A percentile compares a stretch with the other conserved stretches of the same genome.
phyloP scores from a whole-genome alignment of 805 yeast genomes.

The Phaffomyces thermotolerans region DNA sequence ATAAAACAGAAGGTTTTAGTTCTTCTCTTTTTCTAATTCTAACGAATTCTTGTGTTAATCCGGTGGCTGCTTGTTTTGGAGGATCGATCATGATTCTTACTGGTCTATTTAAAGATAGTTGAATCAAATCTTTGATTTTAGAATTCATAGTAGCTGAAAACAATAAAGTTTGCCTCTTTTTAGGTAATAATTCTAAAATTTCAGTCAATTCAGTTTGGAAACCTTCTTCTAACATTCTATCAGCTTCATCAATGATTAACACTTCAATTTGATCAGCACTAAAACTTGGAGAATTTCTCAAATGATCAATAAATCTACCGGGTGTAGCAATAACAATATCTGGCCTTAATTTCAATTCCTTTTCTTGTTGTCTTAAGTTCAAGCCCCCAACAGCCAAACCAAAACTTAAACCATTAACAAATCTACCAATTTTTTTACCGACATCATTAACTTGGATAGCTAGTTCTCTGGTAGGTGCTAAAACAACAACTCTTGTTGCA shows the following conservation, averaged over 20 bases:
- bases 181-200: constrained; percentile 78
- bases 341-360: constrained; percentile 84
- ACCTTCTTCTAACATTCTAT: constrained; percentile 98
- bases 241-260: constrained; percentile 94
- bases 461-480: constrained; percentile 96
- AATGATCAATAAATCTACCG: constrained; percentile 96
- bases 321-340: constrained; percentile 98
- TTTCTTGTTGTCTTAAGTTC: constrained; percentile 92
- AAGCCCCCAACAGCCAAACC: constrained; percentile 98
- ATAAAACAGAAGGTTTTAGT: constrained; percentile 76
- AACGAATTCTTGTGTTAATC: constrained; percentile 87
- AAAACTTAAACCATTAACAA: constrained; percentile 66
- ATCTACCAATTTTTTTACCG: constrained; percentile 76
- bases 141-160: constrained; percentile 99
- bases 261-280: constrained; percentile 88
- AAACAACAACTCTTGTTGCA: constrained; percentile 81
- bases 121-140: constrained; percentile 78
- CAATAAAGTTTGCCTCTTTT: constrained; percentile 85
- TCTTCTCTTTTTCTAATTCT: constrained; percentile 87
- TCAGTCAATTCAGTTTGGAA: constrained; percentile 93
- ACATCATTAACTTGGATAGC: constrained; percentile 96
- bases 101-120: constrained; percentile 82
- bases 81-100: constrained; percentile 95
- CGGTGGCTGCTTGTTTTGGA: constrained; percentile 90
- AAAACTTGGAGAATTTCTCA: constrained; percentile 90